Conservation (phyloP, 306 rosid species). For the Cucurbita ficifolia region DNA sequence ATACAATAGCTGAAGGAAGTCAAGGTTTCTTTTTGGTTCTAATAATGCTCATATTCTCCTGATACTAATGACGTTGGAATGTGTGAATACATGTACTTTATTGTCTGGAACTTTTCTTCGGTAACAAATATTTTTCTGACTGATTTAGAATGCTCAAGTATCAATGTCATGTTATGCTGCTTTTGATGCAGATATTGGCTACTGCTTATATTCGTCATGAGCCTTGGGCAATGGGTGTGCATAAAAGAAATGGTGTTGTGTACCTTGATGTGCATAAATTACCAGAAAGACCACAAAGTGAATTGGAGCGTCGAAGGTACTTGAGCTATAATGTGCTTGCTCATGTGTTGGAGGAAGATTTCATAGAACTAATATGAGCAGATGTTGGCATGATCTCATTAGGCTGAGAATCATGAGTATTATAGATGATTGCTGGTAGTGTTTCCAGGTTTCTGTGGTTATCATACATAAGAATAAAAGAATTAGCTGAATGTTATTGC, state of each 20-base stretch:
- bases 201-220: constrained; percentile 77
- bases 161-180: neutral
- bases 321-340: neutral
- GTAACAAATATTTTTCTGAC: neutral
- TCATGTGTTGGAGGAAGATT: neutral
- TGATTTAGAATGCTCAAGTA: neutral
- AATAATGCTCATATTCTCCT: neutral
- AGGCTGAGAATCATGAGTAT: neutral
- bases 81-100: neutral
- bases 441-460: neutral
- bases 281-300: constrained; percentile 82
- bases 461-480: neutral
- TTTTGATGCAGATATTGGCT: constrained; percentile 54
- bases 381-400: neutral
- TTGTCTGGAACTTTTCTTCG: neutral
- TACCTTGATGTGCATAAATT: constrained; percentile 93
- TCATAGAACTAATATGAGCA: neutral
- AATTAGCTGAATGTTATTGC: neutral
- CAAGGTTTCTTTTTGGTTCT: neutral
- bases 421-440: neutral
- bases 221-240: constrained; percentile 99
- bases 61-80: neutral
- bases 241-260: constrained; percentile 88
- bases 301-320: constrained; percentile 81
- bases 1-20: neutral